Percentiles rank a stretch among this genome's conserved stretches.
phyloP scores from a whole-genome alignment of 768 basidiomycete genomes.

The Cyathus striatus region DNA sequence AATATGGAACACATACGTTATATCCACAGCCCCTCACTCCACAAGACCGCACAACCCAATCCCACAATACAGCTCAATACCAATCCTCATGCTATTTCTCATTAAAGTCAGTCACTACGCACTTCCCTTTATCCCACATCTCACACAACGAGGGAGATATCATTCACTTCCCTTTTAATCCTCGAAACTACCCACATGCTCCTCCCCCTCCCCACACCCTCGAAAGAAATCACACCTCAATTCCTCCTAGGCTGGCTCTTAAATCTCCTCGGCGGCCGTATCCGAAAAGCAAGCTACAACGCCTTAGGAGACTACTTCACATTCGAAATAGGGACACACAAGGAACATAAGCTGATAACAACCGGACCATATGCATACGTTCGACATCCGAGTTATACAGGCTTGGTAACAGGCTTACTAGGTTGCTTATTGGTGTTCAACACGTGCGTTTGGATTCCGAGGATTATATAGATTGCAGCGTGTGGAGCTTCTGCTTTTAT shows the following conservation, averaged over 20 bases:
- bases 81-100: too few species aligned
- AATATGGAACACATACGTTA: too few species aligned
- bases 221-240: constrained; percentile 19
- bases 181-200: too few species aligned
- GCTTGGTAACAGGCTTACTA: constrained; percentile 30
- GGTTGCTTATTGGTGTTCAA: constrained; percentile 26
- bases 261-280: constrained; percentile 31
- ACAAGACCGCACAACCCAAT: too few species aligned
- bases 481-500: constrained; percentile 22
- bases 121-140: too few species aligned
- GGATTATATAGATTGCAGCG: constrained; percentile 1
- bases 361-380: constrained; percentile 43
- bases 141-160: too few species aligned
- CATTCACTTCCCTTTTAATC: too few species aligned
- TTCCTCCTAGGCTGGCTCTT: constrained; percentile 35
- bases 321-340: constrained; percentile 44
- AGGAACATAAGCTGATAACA: constrained; percentile 40
- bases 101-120: too few species aligned
- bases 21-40: too few species aligned
- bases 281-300: constrained; percentile 37
- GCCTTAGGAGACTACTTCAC: constrained; percentile 46
- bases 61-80: too few species aligned
- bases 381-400: constrained; percentile 48
- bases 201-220: too few species aligned
- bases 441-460: constrained; percentile 11